Evolutionary conservation across 805 yeast genomes (phyloP).

Genomic region (Candida golubevii): DNA sequence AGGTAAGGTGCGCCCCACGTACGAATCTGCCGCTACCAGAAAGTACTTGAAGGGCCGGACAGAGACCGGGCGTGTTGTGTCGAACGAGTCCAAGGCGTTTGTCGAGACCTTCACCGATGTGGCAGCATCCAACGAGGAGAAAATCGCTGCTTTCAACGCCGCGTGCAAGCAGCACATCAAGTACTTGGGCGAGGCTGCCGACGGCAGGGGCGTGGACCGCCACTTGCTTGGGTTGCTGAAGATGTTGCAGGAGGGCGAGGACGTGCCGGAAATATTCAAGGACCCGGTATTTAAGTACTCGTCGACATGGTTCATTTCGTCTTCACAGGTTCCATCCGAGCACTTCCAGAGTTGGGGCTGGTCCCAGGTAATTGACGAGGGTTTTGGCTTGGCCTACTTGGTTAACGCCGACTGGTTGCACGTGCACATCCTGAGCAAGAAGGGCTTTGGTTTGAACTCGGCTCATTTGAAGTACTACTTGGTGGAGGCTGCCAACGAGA

Average conservation of each 20-base stretch:
- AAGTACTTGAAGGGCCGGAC: constrained; percentile 87
- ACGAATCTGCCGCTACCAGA: constrained; percentile 94
- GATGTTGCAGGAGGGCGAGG: constrained; percentile 55
- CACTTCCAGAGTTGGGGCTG: constrained; percentile 91
- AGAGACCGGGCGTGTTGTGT: constrained; percentile 85
- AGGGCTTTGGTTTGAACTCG: constrained; percentile 54
- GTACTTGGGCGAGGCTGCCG: constrained; percentile 72
- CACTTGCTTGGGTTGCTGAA: constrained; percentile 87
- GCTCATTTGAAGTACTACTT: constrained; percentile 62
- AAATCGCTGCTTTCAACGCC: constrained; percentile 61
- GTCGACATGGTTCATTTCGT: constrained; percentile 78
- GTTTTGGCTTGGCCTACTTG: constrained; percentile 93
- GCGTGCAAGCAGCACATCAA: constrained; percentile 73
- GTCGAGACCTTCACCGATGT: constrained; percentile 71
- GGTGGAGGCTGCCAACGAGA: constrained; percentile 74
- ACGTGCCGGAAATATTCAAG: constrained; percentile 60
- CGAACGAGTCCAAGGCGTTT: constrained; percentile 63
- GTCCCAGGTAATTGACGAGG: constrained; percentile 92
- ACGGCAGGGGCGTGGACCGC: constrained; percentile 89
- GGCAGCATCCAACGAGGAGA: constrained; percentile 46
- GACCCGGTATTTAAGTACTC: constrained; percentile 79
- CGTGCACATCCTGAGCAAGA: constrained; percentile 76
- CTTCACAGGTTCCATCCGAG: constrained; percentile 81
- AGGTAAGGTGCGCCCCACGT: constrained; percentile 82
- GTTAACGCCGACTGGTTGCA: constrained; percentile 80